Base-by-base conservation (phyloP, 1,139 yeast species). In the Debaryomycetaceae sp. region DNA sequence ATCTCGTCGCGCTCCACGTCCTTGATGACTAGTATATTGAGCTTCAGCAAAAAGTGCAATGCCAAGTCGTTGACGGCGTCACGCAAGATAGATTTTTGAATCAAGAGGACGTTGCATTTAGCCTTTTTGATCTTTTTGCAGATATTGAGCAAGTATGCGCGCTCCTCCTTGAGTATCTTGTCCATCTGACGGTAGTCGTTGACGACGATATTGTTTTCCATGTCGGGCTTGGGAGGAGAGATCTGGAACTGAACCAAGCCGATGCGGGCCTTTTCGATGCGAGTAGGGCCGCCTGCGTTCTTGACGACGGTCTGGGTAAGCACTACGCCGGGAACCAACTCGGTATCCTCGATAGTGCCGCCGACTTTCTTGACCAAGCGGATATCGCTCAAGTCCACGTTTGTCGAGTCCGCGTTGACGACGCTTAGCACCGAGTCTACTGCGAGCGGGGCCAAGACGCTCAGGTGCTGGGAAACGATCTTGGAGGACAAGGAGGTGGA, bases 131-230 rank as follows among this genome's bases (percentile, higher is more conserved):
- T 86, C 54, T 83, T 85, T 57, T 90, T 90, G 67, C 96, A 87
- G 51, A 92, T 81, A 55, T 90, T 87, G 50, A 90, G 71, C 50
- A 90, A 62, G 53, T 90, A 90, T 18, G 95, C 92, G 52, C 99
- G 77, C 65, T 90, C 99, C 57, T 90, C 99, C 52, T 92, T 92
- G 50, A 90, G 68, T 44, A 90, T 90, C 63, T 87, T 90, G 59
- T 90, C 99, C 99, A 90, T 90, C 58, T 92, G 98, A 59, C 98
- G 75, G 62, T 90, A 90, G 55, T 90, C 99, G 51, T 83, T 90
- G 31, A 90, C 97, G 31, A 92, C 95, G 33, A 90, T 92, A 51
- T 87, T 90, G 53, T 90, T 90, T 58, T 90, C 98, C 80, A 92
- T 83, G 51, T 90, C 99, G 24, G 99, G 99, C 53, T 90, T 90